Conservation (phyloP, 768 basidiomycete genomes). For the Mycena polygramma region DNA sequence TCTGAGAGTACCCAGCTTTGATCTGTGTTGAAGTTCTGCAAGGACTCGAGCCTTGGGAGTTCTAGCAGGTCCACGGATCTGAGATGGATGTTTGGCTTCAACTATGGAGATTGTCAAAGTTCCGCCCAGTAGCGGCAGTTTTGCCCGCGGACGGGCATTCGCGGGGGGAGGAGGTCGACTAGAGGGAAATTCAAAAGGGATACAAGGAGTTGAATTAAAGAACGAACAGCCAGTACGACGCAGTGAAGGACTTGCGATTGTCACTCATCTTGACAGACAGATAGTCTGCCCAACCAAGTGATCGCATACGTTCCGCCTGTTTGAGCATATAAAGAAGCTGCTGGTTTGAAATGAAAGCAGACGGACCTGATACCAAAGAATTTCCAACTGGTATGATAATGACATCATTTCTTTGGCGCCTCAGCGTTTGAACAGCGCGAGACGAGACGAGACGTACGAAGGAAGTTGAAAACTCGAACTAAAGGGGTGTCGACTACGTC, state of each 20-base stretch:
- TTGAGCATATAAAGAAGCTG: conserved; percentile 27
- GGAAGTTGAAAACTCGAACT: conserved; percentile 87
- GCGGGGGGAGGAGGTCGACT: conserved; percentile 43
- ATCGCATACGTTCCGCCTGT: conserved; percentile 80
- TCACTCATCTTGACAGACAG: conserved; percentile 78
- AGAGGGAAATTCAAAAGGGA: not conserved
- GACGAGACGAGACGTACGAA: conserved; percentile 69
- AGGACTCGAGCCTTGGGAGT: conserved; percentile 67
- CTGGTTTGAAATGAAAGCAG: conserved; percentile 10
- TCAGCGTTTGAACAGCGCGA: conserved; percentile 8
- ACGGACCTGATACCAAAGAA: conserved; percentile 81
- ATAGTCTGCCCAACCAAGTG: conserved; percentile 89
- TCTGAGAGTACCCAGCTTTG: conserved; percentile 66
- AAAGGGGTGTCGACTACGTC: conserved; percentile 85
- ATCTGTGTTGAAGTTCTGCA: conserved; percentile 71
- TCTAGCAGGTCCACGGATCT: conserved; percentile 62
- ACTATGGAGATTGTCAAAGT: conserved; percentile 79
- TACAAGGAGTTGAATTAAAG: not conserved
- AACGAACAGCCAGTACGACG: conserved; percentile 91
- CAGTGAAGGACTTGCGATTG: conserved; percentile 74
- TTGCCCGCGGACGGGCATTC: conserved; percentile 51
- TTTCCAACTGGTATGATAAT: conserved; percentile 92
- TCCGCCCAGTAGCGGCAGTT: conserved; percentile 76
- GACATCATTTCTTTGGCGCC: conserved; percentile 83
- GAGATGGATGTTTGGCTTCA: conserved; percentile 54